phyloP scores from a whole-genome alignment of 2,329 filamentous ascomycete genomes.

The Pseudopithomyces chartarum region DNA sequence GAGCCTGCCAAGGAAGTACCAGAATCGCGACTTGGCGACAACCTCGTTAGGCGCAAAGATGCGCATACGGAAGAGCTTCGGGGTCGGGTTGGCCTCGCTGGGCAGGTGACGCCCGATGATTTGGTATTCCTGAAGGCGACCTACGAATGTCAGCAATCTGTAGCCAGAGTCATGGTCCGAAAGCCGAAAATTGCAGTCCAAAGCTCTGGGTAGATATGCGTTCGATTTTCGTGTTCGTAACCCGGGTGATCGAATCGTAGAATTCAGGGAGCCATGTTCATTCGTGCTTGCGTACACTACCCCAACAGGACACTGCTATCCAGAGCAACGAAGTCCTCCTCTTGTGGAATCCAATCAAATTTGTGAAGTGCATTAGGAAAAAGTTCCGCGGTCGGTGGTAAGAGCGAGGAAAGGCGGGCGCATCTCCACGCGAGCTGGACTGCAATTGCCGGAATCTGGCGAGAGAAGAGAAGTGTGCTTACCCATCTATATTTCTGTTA shows the following conservation, averaged over 20 bases:
- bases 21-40: conserved; percentile 99
- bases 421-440: conserved; percentile 13
- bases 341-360: not conserved
- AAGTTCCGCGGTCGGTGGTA: not conserved
- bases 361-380: not conserved
- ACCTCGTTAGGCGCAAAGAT: conserved; percentile 98
- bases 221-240: not conserved
- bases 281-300: not conserved
- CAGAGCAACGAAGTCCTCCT: not conserved
- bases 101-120: conserved; percentile 99
- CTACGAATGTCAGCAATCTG: conserved; percentile 58
- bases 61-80: conserved; percentile 99
- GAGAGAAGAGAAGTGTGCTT: conserved; percentile 50
- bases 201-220: not conserved
- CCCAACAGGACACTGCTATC: not conserved
- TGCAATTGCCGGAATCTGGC: conserved; percentile 40
- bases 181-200: conserved; percentile 37
- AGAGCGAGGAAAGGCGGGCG: not conserved
- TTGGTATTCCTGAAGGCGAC: conserved; percentile 99
- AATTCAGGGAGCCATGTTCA: not conserved
- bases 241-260: not conserved
- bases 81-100: conserved; percentile 93
- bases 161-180: conserved; percentile 2
- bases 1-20: conserved; percentile 99
- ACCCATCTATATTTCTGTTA: conserved; percentile 63